Evolutionary conservation across 305 asterid species (phyloP).

Genomic region (Fraxinus latifolia): DNA sequence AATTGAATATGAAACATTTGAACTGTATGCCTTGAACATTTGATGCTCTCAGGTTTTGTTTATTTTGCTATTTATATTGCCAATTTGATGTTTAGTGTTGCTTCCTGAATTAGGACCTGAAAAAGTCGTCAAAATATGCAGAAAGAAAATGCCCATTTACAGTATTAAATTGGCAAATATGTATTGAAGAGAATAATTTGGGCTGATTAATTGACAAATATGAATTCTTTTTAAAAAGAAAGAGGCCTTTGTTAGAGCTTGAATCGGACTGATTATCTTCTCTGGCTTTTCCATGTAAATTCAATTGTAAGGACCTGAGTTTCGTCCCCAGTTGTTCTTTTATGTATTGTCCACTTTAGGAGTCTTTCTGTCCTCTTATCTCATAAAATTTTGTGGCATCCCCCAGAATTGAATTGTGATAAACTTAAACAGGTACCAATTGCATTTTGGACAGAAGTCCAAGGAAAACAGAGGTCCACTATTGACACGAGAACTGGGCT

Average conservation of each 20-base stretch:
- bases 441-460: neutral
- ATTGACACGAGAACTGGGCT: neutral
- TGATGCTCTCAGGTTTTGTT: neutral
- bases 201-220: neutral
- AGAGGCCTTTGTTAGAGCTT: neutral
- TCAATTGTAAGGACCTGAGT: too few relatives aligned
- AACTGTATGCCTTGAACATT: constrained; percentile 16
- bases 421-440: too few relatives aligned
- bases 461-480: neutral
- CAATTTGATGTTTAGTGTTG: neutral
- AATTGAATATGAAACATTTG: constrained; percentile 12
- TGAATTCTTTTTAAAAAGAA: neutral
- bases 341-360: too few relatives aligned
- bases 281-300: neutral
- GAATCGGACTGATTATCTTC: neutral
- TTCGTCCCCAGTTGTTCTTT: too few relatives aligned
- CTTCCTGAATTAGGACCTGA: neutral
- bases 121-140: neutral
- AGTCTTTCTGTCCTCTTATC: too few relatives aligned
- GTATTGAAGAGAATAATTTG: neutral
- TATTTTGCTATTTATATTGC: neutral
- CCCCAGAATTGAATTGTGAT: too few relatives aligned
- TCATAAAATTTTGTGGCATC: too few relatives aligned
- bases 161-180: neutral
- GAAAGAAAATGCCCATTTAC: neutral